Percentiles rank a stretch among this genome's conserved stretches.
phyloP scores from a whole-genome alignment of 2,329 filamentous ascomycete genomes.

The Periglandula ipomoeae region DNA sequence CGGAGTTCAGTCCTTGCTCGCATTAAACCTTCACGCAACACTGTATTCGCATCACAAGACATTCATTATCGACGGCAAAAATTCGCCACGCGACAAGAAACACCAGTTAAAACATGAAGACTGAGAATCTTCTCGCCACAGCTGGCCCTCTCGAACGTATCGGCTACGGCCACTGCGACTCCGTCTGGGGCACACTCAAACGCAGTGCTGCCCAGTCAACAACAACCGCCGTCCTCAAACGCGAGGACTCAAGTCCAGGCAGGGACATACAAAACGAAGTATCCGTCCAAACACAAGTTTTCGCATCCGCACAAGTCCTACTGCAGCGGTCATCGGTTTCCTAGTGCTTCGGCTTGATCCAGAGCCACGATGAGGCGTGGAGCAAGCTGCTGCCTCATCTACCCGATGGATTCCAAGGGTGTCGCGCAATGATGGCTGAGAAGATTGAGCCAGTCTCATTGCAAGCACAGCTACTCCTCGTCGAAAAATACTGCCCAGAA shows the following conservation, averaged over 20 bases:
- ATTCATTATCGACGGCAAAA: too few relatives aligned
- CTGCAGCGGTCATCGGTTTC: neutral
- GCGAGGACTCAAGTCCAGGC: slow-evolving; percentile 7
- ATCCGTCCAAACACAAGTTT: slow-evolving; percentile 1
- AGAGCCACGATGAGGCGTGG: slow-evolving; percentile 8
- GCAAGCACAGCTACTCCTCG: slow-evolving; percentile 11
- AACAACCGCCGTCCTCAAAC: slow-evolving; percentile 3
- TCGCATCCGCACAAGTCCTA: neutral
- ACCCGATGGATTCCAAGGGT: slow-evolving; percentile 12
- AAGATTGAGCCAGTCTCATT: slow-evolving; percentile 16
- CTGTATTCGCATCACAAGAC: too few relatives aligned
- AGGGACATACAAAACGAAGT: slow-evolving; percentile 6
- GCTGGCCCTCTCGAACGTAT: slow-evolving; percentile 1
- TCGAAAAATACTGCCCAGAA: slow-evolving; percentile 11
- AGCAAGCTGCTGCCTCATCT: slow-evolving; percentile 13
- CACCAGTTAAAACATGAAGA: too few relatives aligned
- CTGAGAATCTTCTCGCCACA: neutral
- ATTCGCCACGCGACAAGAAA: too few relatives aligned
- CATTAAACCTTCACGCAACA: too few relatives aligned
- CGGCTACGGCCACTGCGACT: slow-evolving; percentile 6
- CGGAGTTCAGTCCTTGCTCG: too few relatives aligned
- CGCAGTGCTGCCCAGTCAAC: neutral
- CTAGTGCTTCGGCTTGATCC: neutral
- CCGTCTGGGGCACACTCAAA: slow-evolving; percentile 5
- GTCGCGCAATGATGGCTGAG: slow-evolving; percentile 21